Percentiles rank a stretch among this genome's conserved stretches.
Evolutionary conservation across 371 early-diverging fungal species (phyloP).

Genomic region (Nematocida homosporus): DNA sequence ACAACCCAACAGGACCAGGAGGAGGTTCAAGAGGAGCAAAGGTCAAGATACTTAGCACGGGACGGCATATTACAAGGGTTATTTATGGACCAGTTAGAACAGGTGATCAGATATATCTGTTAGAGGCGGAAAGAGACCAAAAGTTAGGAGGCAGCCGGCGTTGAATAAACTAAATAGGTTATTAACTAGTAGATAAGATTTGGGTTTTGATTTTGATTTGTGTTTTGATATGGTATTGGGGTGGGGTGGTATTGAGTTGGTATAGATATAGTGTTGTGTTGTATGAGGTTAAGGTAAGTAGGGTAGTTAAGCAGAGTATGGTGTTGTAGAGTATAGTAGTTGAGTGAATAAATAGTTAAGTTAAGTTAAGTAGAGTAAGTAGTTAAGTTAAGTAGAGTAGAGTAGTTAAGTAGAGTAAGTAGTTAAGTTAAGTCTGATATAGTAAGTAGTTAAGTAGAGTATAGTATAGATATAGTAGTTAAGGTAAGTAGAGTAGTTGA

Average conservation of each 20-base stretch:
- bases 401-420: too few relatives aligned
- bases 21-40: constrained; percentile 59
- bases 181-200: too few relatives aligned
- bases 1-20: constrained; percentile 63
- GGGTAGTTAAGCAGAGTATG: too few relatives aligned
- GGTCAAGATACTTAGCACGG: constrained; percentile 55
- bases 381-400: too few relatives aligned
- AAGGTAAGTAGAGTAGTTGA: too few relatives aligned
- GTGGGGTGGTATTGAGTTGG: neutral
- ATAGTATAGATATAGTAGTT: too few relatives aligned
- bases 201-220: too few relatives aligned
- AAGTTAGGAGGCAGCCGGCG: constrained; percentile 64
- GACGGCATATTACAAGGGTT: constrained; percentile 60
- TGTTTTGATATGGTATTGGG: neutral
- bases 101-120: constrained; percentile 65
- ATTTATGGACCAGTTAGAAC: constrained; percentile 63
- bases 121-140: constrained; percentile 68
- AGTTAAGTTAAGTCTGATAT: neutral
- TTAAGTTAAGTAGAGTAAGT: neutral
- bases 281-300: too few relatives aligned
- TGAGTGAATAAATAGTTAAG: too few relatives aligned
- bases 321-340: too few relatives aligned
- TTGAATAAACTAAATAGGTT: too few relatives aligned
- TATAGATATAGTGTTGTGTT: neutral
- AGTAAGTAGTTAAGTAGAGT: neutral